Base-by-base conservation (phyloP, 169 alveolate species). In the Theileria annulata region DNA sequence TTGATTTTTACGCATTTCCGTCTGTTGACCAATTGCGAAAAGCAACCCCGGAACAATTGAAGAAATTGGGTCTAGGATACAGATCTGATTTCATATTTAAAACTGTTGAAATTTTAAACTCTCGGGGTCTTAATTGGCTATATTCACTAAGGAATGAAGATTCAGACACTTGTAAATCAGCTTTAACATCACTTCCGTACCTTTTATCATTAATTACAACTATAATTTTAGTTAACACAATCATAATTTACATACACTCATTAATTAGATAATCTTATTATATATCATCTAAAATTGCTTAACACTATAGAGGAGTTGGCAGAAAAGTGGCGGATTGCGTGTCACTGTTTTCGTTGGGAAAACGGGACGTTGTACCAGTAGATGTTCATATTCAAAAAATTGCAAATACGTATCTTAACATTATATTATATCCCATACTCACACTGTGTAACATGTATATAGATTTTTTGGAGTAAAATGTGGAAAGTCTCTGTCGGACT, bases 291-390 rank as follows among this genome's bases (percentile, higher is more conserved):
- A 59, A 37, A 75, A 54, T 66, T 91, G 28, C 47, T 3, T 35
- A 35, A 35, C 87, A 21, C 49, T 56, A 86, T 68, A 90, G 94
- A 33, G 98, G 98, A 3, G 90, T 96, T 35, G 98, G 98, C 15
- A 88, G 92, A 19, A 96, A 96, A 87, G 98, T 96, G 25, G 98
- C 98, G 0, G 97, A 96, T 74, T 96, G 98, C 47, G 89, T 96
- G 3, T 73, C 93, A 23, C 84, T 96, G 25, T 96, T 92, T 77
- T 86, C 96, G n/a, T 69, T 96, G 54, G 93, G 95, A 42, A 85
- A 87, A 69, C 73, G 85, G 13, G 90, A 88, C 49, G 77, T 86
- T 33, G 92, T 95, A 15, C 98, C 98, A 12, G 94, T 96, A n/a
- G 98, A 96, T 80, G 94, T 95, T 17, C 98, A 96, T 75, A 91